These are phyloP conservation scores for Eremothecium cymbalariae DNA, from an alignment of 1,139 yeast species.

Conservation along the genomic window DNA sequence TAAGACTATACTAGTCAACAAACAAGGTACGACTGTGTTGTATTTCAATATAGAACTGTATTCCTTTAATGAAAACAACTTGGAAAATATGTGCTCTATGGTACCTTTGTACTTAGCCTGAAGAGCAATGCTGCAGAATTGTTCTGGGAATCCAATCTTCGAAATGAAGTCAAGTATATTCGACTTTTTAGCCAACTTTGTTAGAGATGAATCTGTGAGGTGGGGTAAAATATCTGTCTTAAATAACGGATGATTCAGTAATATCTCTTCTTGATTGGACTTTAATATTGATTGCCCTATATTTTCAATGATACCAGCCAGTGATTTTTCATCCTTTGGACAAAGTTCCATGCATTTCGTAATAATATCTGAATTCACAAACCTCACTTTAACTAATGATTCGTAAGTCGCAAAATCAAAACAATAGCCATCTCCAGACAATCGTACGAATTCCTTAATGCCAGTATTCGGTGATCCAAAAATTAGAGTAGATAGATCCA, in stretches of 20 bases:
- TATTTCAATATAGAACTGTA: constrained; percentile 18
- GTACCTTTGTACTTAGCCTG: constrained; percentile 26
- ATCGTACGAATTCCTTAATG: constrained; percentile 23
- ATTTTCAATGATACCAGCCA: constrained; percentile 18
- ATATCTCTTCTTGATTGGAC: constrained; percentile 12
- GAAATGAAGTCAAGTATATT: constrained; percentile 15
- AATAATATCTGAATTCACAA: constrained; percentile 18
- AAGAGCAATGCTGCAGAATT: constrained; percentile 23
- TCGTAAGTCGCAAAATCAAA: constrained; percentile 31
- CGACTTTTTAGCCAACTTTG: constrained; percentile 15
- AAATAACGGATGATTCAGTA: constrained; percentile 16
- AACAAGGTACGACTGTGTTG: constrained; percentile 23
- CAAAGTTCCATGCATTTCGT: constrained; percentile 17
- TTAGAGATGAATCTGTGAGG: constrained; percentile 20
- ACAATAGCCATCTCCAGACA: constrained; percentile 23
- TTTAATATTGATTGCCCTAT: constrained; percentile 15
- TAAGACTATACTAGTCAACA: constrained; percentile 20
- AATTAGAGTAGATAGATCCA: constrained; percentile 24
- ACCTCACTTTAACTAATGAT: constrained; percentile 17
- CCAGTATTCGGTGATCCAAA: constrained; percentile 23
- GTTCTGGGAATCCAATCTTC: constrained; percentile 23
- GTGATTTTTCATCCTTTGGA: constrained; percentile 17
- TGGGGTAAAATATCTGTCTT: constrained; percentile 16
- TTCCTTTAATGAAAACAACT: constrained; percentile 16
- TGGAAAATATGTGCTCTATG: constrained; percentile 19